A percentile compares a stretch with the other conserved stretches of the same genome.
Evolutionary conservation across 192 early-diverging fungal species (phyloP).

Genomic region (Obelidium mucronatum): DNA sequence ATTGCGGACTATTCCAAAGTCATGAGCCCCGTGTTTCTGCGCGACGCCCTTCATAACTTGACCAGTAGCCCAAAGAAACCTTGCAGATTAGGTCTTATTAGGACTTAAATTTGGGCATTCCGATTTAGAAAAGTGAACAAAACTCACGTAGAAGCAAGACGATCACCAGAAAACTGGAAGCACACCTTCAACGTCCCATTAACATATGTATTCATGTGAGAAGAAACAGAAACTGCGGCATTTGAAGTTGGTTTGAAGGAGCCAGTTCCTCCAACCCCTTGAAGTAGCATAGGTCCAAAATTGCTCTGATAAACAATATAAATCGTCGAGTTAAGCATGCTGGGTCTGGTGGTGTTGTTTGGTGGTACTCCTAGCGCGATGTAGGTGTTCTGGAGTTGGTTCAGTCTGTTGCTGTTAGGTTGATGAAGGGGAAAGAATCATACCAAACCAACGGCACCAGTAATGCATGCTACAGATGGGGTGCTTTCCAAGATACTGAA

Average conservation of each 20-base stretch:
- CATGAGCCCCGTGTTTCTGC: not conserved
- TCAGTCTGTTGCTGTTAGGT: not conserved
- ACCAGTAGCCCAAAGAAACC: slow-evolving; percentile 7
- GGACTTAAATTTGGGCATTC: not conserved
- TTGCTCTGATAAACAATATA: not conserved
- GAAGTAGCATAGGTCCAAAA: not conserved
- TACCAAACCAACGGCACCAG: not conserved
- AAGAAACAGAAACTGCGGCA: not conserved
- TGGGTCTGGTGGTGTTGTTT: not conserved
- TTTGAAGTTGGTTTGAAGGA: not conserved
- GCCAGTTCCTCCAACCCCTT: not conserved
- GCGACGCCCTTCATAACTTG: not conserved
- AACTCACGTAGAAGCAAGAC: not conserved
- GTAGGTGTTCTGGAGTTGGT: slow-evolving; percentile 5
- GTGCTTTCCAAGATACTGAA: no score
- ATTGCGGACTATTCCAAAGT: not conserved
- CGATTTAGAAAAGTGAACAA: not conserved
- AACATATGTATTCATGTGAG: not conserved
- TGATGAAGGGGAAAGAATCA: not conserved
- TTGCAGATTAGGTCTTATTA: not conserved
- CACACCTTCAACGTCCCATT: slow-evolving; percentile 2
- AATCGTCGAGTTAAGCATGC: not conserved
- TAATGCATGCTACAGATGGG: slow-evolving; percentile 2
- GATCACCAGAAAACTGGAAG: not conserved
- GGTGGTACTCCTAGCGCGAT: slow-evolving; percentile 5